Evolutionary conservation across 768 basidiomycete genomes (phyloP).

Genomic region (Rhodocollybia butyracea): DNA sequence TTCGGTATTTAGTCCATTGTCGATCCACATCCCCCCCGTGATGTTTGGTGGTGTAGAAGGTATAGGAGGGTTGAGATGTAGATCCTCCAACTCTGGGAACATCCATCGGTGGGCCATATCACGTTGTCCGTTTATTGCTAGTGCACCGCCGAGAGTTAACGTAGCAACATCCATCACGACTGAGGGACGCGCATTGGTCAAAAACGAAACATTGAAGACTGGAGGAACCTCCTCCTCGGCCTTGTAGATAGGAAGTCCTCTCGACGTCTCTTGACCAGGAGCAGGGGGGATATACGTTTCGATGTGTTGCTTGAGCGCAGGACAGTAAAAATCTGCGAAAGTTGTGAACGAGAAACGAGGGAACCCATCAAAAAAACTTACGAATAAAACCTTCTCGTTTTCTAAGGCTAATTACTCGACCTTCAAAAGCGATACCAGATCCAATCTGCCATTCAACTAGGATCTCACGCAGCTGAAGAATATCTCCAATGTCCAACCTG

Average conservation of each 20-base stretch:
- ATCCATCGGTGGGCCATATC: slow-evolving; percentile 41
- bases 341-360: background rate
- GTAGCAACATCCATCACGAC: slow-evolving; percentile 42
- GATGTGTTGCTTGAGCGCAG: slow-evolving; percentile 37
- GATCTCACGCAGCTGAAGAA: slow-evolving; percentile 43
- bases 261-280: slow-evolving; percentile 5
- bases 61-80: slow-evolving; percentile 16
- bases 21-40: slow-evolving; percentile 36
- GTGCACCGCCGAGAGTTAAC: slow-evolving; percentile 22
- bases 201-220: slow-evolving; percentile 45
- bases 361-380: slow-evolving; percentile 24
- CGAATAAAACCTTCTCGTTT: slow-evolving; percentile 46
- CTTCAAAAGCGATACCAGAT: slow-evolving; percentile 41
- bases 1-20: slow-evolving; percentile 44
- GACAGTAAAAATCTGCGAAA: slow-evolving; percentile 35
- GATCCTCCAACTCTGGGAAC: slow-evolving; percentile 37
- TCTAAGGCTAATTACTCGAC: slow-evolving; percentile 36
- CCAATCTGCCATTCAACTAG: slow-evolving; percentile 26
- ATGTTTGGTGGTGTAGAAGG: slow-evolving; percentile 23
- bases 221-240: slow-evolving; percentile 36
- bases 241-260: slow-evolving; percentile 21
- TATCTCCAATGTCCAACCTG: slow-evolving; percentile 40
- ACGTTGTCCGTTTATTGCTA: slow-evolving; percentile 15
- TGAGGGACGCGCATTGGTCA: slow-evolving; percentile 40
- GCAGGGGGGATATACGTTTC: slow-evolving; percentile 26